Percentiles rank a stretch among this genome's conserved stretches.
These are phyloP conservation scores for Tulasnella sp. DNA, from an alignment of 768 basidiomycete genomes.

Conservation along the genomic window DNA sequence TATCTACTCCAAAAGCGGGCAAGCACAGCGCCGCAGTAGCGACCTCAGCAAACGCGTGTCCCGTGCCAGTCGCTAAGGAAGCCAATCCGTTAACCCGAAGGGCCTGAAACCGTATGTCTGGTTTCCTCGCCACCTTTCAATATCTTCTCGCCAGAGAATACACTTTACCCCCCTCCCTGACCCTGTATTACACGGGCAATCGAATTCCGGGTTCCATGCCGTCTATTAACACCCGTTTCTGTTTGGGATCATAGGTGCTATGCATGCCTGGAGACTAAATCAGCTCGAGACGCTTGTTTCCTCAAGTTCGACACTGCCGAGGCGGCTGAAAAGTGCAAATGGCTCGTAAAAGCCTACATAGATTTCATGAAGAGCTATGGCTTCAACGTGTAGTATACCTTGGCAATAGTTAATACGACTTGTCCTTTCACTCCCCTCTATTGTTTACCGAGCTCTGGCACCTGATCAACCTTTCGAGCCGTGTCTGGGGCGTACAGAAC, in stretches of 20 bases:
- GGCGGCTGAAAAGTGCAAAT: conserved; percentile 74
- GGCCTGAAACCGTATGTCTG: conserved; percentile 87
- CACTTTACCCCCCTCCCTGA: neutral
- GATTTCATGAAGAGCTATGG: conserved; percentile 89
- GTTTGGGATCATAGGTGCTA: conserved; percentile 65
- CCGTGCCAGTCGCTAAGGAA: conserved; percentile 30
- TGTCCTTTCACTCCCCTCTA: neutral
- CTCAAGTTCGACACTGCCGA: conserved; percentile 60
- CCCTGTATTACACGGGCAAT: neutral
- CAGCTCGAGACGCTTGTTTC: conserved; percentile 92
- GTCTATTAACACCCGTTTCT: neutral
- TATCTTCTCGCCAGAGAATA: neutral
- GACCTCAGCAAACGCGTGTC: conserved; percentile 12
- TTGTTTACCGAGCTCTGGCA: neutral
- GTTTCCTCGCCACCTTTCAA: neutral
- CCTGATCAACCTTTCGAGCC: neutral
- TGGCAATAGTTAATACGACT: neutral
- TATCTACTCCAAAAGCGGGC: neutral
- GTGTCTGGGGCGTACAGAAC: neutral
- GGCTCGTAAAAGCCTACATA: conserved; percentile 72
- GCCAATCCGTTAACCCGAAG: conserved; percentile 78
- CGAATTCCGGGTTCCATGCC: neutral
- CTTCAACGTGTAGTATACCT: conserved; percentile 56
- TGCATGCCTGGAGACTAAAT: conserved; percentile 91
- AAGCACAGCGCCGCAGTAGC: neutral